Evolutionary conservation across 306 rosid species (phyloP).

Genomic region (Quillaja saponaria): DNA sequence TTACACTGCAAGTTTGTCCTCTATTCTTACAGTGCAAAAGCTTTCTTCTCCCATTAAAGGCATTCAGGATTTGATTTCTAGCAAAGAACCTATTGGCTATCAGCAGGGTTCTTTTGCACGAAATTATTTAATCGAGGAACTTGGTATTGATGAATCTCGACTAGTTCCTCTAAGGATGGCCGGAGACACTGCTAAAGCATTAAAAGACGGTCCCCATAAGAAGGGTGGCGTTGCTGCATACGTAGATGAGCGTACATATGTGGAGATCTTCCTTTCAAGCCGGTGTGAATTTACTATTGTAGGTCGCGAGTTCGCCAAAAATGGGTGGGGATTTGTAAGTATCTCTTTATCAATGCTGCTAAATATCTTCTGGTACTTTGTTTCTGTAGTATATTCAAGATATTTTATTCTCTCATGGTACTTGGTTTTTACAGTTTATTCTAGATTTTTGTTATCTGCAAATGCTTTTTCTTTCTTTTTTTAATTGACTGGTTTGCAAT

Average conservation of each 20-base stretch:
- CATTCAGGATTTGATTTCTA: constrained; percentile 56
- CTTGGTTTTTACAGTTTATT: constrained; percentile 15
- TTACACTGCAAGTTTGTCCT: constrained; percentile 95
- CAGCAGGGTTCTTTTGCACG: constrained; percentile 65
- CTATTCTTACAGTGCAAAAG: constrained; percentile 91
- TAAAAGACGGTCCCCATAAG: constrained; percentile 59
- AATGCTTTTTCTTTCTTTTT: no score
- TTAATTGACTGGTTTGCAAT: no score
- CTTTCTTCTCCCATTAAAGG: constrained; percentile 81
- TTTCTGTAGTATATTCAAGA: no score
- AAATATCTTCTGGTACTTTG: background rate
- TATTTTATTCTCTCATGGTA: no score
- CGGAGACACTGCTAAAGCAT: constrained; percentile 63
- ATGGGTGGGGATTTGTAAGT: constrained; percentile 99
- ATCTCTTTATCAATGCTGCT: constrained; percentile 15
- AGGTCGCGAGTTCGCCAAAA: constrained; percentile 91
- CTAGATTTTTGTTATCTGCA: background rate
- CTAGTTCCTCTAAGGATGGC: constrained; percentile 64
- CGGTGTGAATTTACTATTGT: constrained; percentile 69
- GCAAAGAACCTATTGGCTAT: constrained; percentile 76
- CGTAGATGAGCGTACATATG: constrained; percentile 76
- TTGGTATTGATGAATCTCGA: constrained; percentile 61
- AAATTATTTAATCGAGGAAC: constrained; percentile 59
- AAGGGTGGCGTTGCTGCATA: constrained; percentile 90
- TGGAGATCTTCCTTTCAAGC: constrained; percentile 81